These are phyloP conservation scores for Alternaria burnsii DNA, from an alignment of 2,329 filamentous ascomycete species.

Conservation along the genomic window DNA sequence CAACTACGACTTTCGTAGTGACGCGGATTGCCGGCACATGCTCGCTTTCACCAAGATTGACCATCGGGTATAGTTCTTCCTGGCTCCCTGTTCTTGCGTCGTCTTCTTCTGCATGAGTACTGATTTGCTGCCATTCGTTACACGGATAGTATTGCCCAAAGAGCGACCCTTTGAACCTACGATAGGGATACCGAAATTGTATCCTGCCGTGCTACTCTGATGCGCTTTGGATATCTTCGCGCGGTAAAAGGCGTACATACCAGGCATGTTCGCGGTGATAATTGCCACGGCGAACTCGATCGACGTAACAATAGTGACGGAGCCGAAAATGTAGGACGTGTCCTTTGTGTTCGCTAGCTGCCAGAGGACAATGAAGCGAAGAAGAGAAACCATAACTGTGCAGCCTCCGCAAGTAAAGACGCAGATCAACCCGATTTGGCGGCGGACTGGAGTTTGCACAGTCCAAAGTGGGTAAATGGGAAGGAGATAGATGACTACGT, in stretches of 20 bases:
- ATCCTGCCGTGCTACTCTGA: neutral
- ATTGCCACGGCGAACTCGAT: constrained; percentile 3
- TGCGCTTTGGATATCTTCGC: neutral
- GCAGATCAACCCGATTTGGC: neutral
- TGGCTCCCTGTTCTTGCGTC: neutral
- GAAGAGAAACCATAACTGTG: neutral
- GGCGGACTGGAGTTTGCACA: neutral
- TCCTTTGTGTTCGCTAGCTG: constrained; percentile 2
- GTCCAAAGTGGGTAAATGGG: neutral
- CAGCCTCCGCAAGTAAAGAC: constrained; percentile 1
- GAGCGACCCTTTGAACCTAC: neutral
- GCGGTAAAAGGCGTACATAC: neutral
- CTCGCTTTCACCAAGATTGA: neutral
- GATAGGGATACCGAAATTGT: neutral
- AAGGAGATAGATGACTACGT: neutral
- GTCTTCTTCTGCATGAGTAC: neutral
- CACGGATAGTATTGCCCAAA: neutral
- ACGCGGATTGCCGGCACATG: neutral
- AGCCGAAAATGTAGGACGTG: neutral
- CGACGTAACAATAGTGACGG: neutral
- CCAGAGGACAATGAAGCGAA: constrained; percentile 4
- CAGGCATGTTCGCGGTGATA: constrained; percentile 1
- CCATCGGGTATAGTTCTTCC: constrained; percentile 1
- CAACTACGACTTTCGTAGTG: neutral
- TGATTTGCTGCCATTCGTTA: neutral